Conservation (phyloP, 2,329 filamentous ascomycete genomes). For the Calycina herbarum region DNA sequence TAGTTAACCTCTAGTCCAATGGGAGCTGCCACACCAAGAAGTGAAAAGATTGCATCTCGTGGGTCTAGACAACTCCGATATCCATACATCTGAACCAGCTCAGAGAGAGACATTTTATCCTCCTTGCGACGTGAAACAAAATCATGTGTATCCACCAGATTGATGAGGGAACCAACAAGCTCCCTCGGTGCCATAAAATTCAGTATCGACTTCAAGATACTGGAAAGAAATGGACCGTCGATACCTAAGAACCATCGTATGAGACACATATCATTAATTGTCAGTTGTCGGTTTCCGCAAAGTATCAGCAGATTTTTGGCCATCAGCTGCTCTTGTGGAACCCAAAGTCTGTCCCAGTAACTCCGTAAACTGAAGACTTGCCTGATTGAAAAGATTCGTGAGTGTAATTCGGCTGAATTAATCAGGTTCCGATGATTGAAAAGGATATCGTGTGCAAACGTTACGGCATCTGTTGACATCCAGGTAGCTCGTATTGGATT, state of each 20-base stretch:
- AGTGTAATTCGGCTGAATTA: background rate
- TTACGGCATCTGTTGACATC: background rate
- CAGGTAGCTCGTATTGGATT: background rate
- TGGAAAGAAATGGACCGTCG: background rate
- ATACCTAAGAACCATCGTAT: background rate
- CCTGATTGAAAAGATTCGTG: background rate
- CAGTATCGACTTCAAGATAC: too few relatives aligned
- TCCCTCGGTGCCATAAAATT: background rate
- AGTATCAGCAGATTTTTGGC: background rate
- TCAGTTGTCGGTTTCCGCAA: background rate
- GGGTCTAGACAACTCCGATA: background rate
- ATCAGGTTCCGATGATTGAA: background rate
- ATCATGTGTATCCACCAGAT: background rate
- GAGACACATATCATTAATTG: background rate
- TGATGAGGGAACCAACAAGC: background rate
- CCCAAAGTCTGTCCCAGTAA: slow-evolving; percentile 2
- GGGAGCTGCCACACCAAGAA: background rate
- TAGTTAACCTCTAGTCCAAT: background rate
- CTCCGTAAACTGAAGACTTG: background rate
- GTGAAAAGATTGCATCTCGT: background rate
- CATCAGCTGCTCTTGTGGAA: background rate
- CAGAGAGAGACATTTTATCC: background rate
- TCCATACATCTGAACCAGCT: background rate
- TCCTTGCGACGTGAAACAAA: background rate
- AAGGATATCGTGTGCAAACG: background rate